A percentile compares a stretch with the other conserved stretches of the same genome.
These are phyloP conservation scores for Sequoia sempervirens DNA, from an alignment of 75 land plant species.

Conservation along the genomic window DNA sequence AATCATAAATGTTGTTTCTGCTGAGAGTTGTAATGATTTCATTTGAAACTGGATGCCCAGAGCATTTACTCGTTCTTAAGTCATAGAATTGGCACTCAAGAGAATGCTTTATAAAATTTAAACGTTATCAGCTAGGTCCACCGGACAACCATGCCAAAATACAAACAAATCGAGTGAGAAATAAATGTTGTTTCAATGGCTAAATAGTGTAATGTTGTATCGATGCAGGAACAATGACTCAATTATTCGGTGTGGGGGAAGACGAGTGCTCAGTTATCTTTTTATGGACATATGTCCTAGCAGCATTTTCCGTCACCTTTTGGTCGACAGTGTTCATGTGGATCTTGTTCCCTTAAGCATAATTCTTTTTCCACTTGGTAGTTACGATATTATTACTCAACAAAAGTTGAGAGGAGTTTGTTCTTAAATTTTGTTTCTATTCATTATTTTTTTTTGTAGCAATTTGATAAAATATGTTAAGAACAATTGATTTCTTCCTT, in stretches of 20 bases:
- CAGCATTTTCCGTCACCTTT: slow-evolving; percentile 36
- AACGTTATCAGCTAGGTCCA: neutral
- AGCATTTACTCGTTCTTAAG: neutral
- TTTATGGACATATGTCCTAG: slow-evolving; percentile 47
- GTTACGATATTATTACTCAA: neutral
- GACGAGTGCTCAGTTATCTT: slow-evolving; percentile 45
- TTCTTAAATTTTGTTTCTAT: neutral
- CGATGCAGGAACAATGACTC: slow-evolving; percentile 46
- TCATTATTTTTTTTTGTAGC: neutral
- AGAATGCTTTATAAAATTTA: slow-evolving; percentile 7
- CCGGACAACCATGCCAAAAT: too few species aligned
- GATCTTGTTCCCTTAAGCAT: slow-evolving; percentile 18
- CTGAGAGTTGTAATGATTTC: neutral
- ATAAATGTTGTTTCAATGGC: neutral
- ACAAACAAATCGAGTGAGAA: too few species aligned
- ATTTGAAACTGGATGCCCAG: neutral
- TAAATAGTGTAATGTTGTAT: neutral
- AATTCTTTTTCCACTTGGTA: neutral
- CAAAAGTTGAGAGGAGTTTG: neutral
- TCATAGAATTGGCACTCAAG: slow-evolving; percentile 15
- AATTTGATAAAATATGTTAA: neutral
- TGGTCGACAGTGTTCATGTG: slow-evolving; percentile 51
- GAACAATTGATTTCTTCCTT: too few species aligned
- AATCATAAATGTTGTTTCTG: neutral
- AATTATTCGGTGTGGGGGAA: slow-evolving; percentile 35